Conservation (phyloP, 116 monocot genomes). For the Cymodocea nodosa region DNA sequence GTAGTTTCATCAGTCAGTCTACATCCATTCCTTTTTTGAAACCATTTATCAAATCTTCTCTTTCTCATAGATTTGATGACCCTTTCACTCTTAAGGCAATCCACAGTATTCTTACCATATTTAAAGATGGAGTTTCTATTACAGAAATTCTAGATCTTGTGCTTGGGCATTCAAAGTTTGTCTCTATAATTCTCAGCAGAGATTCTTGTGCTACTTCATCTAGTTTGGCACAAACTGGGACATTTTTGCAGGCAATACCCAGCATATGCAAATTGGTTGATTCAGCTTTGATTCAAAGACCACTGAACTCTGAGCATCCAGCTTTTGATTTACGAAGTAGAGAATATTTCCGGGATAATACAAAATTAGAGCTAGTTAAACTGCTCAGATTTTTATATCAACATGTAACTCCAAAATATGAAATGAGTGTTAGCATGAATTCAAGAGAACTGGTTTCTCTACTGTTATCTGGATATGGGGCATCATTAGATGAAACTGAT, state of each 20-base stretch:
- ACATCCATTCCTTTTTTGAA: conserved; percentile 40
- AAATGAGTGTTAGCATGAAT: conserved; percentile 16
- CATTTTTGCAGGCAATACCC: conserved; percentile 51
- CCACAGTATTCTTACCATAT: conserved; percentile 37
- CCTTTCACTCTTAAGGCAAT: conserved; percentile 55
- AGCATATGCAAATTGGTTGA: conserved; percentile 64
- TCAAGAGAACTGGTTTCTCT: conserved; percentile 61
- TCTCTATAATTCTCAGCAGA: conserved; percentile 22
- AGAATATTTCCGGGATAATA: conserved; percentile 11
- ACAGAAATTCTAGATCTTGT: conserved; percentile 53
- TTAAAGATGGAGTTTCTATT: conserved; percentile 31
- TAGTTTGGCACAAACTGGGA: conserved; percentile 19
- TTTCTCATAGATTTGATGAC: conserved; percentile 78
- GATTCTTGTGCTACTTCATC: conserved; percentile 18
- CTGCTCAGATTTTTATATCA: conserved; percentile 68
- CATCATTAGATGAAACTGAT: conserved; percentile 59
- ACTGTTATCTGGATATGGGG: conserved; percentile 75
- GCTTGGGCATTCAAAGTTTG: conserved; percentile 74
- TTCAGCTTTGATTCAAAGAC: conserved; percentile 8
- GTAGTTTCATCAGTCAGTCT: conserved; percentile 16
- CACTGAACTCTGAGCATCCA: not conserved
- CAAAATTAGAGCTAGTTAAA: conserved; percentile 64
- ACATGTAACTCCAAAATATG: conserved; percentile 18
- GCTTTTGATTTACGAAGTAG: not conserved
- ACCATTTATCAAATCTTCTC: conserved; percentile 58